These are phyloP conservation scores for Xylaria sp. DNA, from an alignment of 2,329 filamentous ascomycete genomes.

Conservation along the genomic window DNA sequence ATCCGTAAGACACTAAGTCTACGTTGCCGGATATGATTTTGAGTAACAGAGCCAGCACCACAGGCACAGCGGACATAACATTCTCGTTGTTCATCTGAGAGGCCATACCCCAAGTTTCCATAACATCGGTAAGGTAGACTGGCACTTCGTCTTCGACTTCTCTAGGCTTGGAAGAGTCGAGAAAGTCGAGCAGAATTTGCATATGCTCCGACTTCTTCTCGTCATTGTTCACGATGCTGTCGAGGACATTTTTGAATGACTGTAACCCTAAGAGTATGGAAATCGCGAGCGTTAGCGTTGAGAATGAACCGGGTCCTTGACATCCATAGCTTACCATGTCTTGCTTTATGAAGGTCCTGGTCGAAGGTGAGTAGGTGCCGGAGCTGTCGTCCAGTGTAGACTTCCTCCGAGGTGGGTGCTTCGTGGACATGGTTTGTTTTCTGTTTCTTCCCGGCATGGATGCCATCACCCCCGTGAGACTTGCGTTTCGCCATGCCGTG, in stretches of 20 bases:
- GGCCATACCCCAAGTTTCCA: conserved; percentile 89
- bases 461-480: conserved; percentile 46
- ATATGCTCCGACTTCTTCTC: conserved; percentile 60
- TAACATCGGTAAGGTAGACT: conserved; percentile 78
- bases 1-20: conserved; percentile 78
- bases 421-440: conserved; percentile 63
- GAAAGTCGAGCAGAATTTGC: conserved; percentile 74
- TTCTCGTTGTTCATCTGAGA: conserved; percentile 82
- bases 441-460: conserved; percentile 63
- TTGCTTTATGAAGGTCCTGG: conserved; percentile 73
- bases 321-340: conserved; percentile 64
- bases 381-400: conserved; percentile 73
- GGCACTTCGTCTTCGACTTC: conserved; percentile 65
- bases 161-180: conserved; percentile 65
- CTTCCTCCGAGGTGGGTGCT: conserved; percentile 67
- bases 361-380: conserved; percentile 75
- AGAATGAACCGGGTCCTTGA: not conserved
- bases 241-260: conserved; percentile 76
- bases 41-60: conserved; percentile 83
- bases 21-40: conserved; percentile 79
- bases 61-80: conserved; percentile 81
- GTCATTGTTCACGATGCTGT: conserved; percentile 67
- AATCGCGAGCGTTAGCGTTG: conserved; percentile 15
- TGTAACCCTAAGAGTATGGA: conserved; percentile 64
- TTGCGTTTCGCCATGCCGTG: conserved; percentile 47